A percentile compares a stretch with the other conserved stretches of the same genome.
phyloP scores from a whole-genome alignment of 148 eudicot species.

The Agrostemma githago region DNA sequence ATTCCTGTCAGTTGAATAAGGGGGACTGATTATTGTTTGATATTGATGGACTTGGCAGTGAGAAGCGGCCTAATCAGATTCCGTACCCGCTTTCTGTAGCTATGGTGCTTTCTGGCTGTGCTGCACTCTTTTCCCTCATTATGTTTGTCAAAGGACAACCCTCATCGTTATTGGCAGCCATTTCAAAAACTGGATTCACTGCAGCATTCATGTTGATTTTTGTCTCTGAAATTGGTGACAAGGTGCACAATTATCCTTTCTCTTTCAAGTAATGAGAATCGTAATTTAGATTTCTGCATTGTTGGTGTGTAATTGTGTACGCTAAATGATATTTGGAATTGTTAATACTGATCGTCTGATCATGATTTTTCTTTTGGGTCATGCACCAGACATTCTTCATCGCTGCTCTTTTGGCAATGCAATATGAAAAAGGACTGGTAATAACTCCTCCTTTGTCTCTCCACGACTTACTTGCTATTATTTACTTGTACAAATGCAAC shows the following conservation, averaged over 20 bases:
- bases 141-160: constrained; percentile 54
- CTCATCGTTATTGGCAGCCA: constrained; percentile 53
- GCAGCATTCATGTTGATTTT: constrained; percentile 86
- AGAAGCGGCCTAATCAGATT: constrained; percentile 50
- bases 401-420: constrained; percentile 98
- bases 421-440: constrained; percentile 86
- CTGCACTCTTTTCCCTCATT: constrained; percentile 47
- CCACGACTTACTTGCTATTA: not conserved
- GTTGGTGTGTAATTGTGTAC: not conserved
- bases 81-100: constrained; percentile 67
- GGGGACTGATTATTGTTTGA: constrained; percentile 21
- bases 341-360: constrained; percentile 8
- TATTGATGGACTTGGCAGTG: constrained; percentile 45
- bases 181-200: constrained; percentile 91
- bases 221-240: constrained; percentile 97
- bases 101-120: constrained; percentile 52
- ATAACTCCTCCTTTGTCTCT: constrained; percentile 26
- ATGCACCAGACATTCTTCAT: constrained; percentile 84
- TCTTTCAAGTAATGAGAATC: not conserved
- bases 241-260: constrained; percentile 44
- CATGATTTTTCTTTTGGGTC: constrained; percentile 10
- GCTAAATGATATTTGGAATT: not conserved
- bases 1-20: constrained; percentile 10
- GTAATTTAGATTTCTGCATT: not conserved
- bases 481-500: too few relatives aligned